phyloP scores from a whole-genome alignment of 441 rosid species.

The Omphalea diandra region DNA sequence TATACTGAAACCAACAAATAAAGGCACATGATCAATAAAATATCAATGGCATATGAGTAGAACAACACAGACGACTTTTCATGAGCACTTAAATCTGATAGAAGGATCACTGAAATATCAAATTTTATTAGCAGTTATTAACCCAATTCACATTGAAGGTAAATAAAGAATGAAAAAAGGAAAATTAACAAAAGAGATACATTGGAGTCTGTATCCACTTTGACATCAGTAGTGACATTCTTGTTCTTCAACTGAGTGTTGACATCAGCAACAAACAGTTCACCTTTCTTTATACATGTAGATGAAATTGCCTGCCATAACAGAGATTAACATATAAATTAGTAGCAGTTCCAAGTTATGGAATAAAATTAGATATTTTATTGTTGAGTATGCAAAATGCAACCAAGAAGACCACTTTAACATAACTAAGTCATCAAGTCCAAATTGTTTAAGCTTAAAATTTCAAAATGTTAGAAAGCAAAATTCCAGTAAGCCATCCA shows the following conservation, averaged over 20 bases:
- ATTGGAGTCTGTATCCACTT: conserved; percentile 84
- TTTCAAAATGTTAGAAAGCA: not conserved
- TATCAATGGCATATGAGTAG: no score
- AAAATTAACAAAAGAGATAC: conserved; percentile 41
- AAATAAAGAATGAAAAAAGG: not conserved
- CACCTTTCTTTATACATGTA: conserved; percentile 59
- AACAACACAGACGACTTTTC: no score
- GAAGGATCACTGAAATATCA: no score
- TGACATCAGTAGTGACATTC: conserved; percentile 82
- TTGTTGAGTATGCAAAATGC: not conserved
- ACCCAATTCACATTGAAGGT: no score
- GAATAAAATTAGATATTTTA: not conserved
- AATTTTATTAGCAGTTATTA: no score
- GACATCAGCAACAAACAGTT: conserved; percentile 49
- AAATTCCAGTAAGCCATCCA: not conserved
- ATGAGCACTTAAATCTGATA: no score
- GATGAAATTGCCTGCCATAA: conserved; percentile 54
- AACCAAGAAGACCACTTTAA: not conserved
- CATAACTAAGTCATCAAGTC: not conserved
- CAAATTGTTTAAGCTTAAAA: not conserved
- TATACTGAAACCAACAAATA: not conserved
- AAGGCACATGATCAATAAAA: not conserved
- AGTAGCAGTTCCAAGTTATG: not conserved
- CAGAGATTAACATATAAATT: not conserved
- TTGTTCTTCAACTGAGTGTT: conserved; percentile 84